These are phyloP conservation scores for Acacia pycnantha DNA, from an alignment of 331 rosid genomes.

Conservation along the genomic window DNA sequence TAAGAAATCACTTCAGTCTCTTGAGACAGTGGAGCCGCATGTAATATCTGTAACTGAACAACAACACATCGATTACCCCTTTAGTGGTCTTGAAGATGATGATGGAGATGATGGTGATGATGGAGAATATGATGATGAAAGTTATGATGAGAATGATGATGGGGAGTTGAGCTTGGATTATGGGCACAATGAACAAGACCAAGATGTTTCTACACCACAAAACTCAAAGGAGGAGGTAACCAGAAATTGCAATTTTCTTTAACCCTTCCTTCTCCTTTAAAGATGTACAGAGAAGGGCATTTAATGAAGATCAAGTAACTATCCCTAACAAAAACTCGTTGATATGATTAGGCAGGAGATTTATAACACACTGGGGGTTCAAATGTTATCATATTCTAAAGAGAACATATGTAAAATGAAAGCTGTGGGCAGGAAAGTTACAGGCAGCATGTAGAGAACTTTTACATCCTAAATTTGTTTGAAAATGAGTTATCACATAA, in stretches of 20 bases:
- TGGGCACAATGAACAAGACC: conserved; percentile 59
- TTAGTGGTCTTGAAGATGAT: conserved; percentile 82
- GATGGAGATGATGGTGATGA: conserved; percentile 52
- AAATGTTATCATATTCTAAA: conserved; percentile 8
- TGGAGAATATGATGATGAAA: conserved; percentile 41
- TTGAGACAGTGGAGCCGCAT: conserved; percentile 85
- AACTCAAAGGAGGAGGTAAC: conserved; percentile 62
- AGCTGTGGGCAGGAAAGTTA: conserved; percentile 8
- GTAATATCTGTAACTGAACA: conserved; percentile 77
- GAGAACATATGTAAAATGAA: conserved; percentile 3
- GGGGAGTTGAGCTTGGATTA: conserved; percentile 91
- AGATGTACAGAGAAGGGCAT: conserved; percentile 12
- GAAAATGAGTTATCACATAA: conserved; percentile 1
- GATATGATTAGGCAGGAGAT: conserved; percentile 21
- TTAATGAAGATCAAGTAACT: conserved; percentile 3
- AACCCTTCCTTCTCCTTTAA: conserved; percentile 1
- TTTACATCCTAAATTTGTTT: conserved; percentile 7
- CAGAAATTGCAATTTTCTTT: conserved; percentile 13
- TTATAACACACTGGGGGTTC: conserved; percentile 9
- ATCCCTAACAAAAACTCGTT: neutral
- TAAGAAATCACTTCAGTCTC: conserved; percentile 79
- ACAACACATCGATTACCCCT: conserved; percentile 92
- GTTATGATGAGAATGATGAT: conserved; percentile 66
- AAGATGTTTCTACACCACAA: conserved; percentile 53
- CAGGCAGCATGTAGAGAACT: conserved; percentile 2